phyloP scores from a whole-genome alignment of 192 early-diverging fungal species.

The Phycomyces blakesleeanus region DNA sequence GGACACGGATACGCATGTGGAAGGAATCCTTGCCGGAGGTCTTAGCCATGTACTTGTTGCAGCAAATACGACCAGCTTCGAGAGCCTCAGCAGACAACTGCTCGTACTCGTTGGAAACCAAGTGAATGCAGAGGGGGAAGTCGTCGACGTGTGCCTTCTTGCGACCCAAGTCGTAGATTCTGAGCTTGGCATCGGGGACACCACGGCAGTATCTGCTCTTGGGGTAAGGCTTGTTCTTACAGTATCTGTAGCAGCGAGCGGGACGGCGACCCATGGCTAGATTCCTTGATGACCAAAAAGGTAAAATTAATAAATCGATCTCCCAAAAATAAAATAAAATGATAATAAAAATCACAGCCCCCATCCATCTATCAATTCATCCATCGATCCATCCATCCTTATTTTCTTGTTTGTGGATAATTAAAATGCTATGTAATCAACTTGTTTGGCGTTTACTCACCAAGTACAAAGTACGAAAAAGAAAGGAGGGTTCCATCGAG shows the following conservation, averaged over 20 bases:
- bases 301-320: neutral
- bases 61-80: conserved; percentile 95
- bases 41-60: conserved; percentile 99
- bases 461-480: conserved; percentile 5
- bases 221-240: conserved; percentile 99
- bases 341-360: too few species aligned
- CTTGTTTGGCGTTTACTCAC: neutral
- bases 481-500: neutral
- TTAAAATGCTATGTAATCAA: neutral
- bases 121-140: conserved; percentile 93
- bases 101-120: conserved; percentile 96
- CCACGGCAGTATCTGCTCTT: conserved; percentile 98
- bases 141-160: conserved; percentile 98
- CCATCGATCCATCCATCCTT: neutral
- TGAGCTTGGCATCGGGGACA: conserved; percentile 98
- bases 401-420: neutral
- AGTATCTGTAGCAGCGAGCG: conserved; percentile 98
- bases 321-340: neutral
- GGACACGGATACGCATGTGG: conserved; percentile 98
- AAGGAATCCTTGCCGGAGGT: conserved; percentile 96
- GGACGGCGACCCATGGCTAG: conserved; percentile 93
- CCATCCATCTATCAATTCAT: too few species aligned
- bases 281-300: neutral
- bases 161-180: conserved; percentile 94
- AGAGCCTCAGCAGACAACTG: conserved; percentile 98